Base-by-base conservation (phyloP, 208 protist species). In the Endotrypanum monterogeii region DNA sequence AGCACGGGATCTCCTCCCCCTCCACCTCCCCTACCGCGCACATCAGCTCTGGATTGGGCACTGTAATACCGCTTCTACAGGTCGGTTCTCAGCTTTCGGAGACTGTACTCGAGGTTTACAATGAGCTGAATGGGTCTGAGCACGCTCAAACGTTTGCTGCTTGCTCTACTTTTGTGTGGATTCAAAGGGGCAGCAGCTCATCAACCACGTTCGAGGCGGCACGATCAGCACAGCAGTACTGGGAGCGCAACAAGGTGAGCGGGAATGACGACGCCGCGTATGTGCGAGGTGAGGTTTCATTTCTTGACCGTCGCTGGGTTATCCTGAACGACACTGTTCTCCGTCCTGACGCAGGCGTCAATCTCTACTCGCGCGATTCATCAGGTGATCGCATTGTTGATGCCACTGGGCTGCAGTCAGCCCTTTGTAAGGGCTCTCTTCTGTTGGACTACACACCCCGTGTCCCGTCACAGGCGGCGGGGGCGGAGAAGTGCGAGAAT, bases 391-490 rank as follows among this genome's bases (percentile, higher is more conserved):
- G 65, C 65, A 70, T 70, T 28, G 46, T 70, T 12, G 28, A 70
- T 37, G 44, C 50, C 7, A 44, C 3, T 12, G 65, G 65, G 32
- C 16, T 70, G 39, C 46, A 56, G 44, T 70, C 65, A 12, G 44
- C 65, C 46, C 48, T 70, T 65, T 48, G 60, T 23, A 65, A 39
- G 28, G 60, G 60, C 3, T 14, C 37, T 6, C 67, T 79, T 60
- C 11, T 88, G 87, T 32, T 96, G 85, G 89, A 74, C 92, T 46
- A 71, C 76, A 3, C 73, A 81, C 20, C 76, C 6, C 88, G 89
- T 0, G 65, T 23, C 23, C 23, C 3, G 60, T 7, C 12, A 3
- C 8, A 65, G 20, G 6, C 35, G 23, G 25, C 60, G 16, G 14
- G 60, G 28, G 37, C 20, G 23, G 20, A 16, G 16, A 30, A 44